Evolutionary conservation across 2,329 filamentous ascomycete species (phyloP), one percentile per base, ranked within the genome.

Genomic region (Verticillium tricorpus): DNA sequence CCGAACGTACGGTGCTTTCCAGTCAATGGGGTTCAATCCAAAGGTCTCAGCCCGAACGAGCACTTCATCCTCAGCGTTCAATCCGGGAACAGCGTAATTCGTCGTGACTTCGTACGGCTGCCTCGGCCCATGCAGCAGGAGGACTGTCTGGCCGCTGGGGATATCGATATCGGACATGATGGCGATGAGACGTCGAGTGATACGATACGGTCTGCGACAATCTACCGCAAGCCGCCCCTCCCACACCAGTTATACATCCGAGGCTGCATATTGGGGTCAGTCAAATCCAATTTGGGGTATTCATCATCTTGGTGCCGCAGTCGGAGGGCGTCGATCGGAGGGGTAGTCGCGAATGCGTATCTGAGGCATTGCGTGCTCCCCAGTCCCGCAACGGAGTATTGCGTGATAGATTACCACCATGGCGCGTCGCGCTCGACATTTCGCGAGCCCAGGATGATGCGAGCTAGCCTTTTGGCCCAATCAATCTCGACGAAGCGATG

Each of bases 11-110:
- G 88, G 86, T 63, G 86, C 83, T 76, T 90, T 90, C 86, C 86
- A 91, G 71, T 91, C 90, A 61, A 93, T 89, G 0, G 90, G 90
- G 68, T 93, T 93, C 40, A 93, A 75, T 0, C 90, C 89, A 67
- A 91, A 87, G 14, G 84, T 84, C 40, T 82, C 76, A 1, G 86
- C 82, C 69, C 83, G 83, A n/a, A 91, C 82, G 5, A 91, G 74
- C 5, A 91, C 73, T 67, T 91, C 86, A 54, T 67, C 64, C 6
- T 67, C 68, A 76, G 75, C 72, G 14, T 64, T 62, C 19, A 68
- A 63, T 9, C 65, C 56, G 0, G 85, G 85, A 6, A 86, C 71
- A 2, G 73, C 69, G 67, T 85, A 77, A 6, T 77, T 73, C 2
- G 68, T 65, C 0, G 77, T 75, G 50, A 84, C 67, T 22, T 76